These are phyloP conservation scores for Dictyostelium purpureum DNA, from an alignment of 78 protist genomes.

Conservation along the genomic window DNA sequence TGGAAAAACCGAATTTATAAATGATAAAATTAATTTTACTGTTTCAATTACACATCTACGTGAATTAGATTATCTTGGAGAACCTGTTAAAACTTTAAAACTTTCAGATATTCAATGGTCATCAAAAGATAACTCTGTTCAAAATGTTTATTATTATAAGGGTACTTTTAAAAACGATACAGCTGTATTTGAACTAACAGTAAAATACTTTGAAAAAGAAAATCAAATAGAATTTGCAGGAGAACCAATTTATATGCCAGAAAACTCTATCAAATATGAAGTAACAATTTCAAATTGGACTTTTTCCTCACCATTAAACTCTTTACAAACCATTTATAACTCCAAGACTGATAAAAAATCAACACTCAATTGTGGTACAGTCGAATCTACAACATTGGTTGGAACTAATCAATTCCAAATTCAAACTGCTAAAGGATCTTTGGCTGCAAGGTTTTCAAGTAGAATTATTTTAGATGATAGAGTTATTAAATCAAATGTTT, in stretches of 20 bases:
- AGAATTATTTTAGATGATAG: background rate
- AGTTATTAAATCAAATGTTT: background rate
- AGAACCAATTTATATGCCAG: background rate
- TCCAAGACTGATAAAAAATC: background rate
- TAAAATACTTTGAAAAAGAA: background rate
- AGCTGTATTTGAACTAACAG: background rate
- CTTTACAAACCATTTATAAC: constrained; percentile 14
- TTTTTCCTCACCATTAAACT: background rate
- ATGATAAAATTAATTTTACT: background rate
- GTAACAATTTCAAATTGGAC: constrained; percentile 3
- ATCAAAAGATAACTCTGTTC: background rate
- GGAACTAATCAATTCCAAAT: background rate
- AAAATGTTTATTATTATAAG: background rate
- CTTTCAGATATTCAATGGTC: background rate
- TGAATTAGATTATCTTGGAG: background rate
- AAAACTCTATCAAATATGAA: constrained; percentile 31
- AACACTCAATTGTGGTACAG: background rate
- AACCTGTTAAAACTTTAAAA: background rate
- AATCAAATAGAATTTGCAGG: constrained; percentile 1
- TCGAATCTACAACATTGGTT: background rate
- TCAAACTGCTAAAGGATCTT: background rate
- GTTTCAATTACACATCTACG: constrained; percentile 16
- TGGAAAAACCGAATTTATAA: background rate
- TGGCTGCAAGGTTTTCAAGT: background rate
- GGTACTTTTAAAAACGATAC: constrained; percentile 22